A percentile compares a stretch with the other conserved stretches of the same genome.
Conservation (phyloP, 805 yeast genomes). For the Candida ficus region DNA sequence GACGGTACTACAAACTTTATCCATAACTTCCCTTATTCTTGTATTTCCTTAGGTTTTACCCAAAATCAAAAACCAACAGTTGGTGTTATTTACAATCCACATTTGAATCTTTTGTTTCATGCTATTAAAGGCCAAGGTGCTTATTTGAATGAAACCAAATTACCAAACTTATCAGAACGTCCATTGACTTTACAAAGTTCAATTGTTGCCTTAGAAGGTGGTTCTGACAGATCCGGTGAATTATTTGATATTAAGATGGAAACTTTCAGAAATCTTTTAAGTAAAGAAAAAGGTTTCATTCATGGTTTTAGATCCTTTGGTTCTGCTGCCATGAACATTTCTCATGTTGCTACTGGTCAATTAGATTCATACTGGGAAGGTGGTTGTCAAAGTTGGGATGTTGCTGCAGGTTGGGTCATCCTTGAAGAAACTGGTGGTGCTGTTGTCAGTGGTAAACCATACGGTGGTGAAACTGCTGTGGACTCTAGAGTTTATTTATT, state of each 20-base stretch:
- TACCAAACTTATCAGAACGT: constrained; percentile 28
- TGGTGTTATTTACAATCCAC: constrained; percentile 67
- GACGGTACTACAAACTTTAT: constrained; percentile 65
- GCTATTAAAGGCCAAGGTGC: constrained; percentile 56
- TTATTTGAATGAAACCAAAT: constrained; percentile 38
- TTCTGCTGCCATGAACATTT: constrained; percentile 59
- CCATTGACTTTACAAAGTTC: constrained; percentile 45
- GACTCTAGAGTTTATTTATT: constrained; percentile 52
- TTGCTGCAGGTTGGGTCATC: constrained; percentile 64
- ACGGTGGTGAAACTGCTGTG: constrained; percentile 42
- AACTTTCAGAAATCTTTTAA: constrained; percentile 40
- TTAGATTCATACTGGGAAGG: constrained; percentile 66
- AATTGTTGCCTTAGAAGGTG: constrained; percentile 55
- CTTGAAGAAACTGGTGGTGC: constrained; percentile 54
- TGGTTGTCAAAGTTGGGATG: constrained; percentile 68
- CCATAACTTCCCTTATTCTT: constrained; percentile 56
- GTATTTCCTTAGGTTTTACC: constrained; percentile 57
- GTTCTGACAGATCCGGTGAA: constrained; percentile 49
- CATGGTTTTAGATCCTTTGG: constrained; percentile 62
- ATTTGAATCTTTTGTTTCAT: constrained; percentile 44
- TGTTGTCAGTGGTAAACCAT: constrained; percentile 50
- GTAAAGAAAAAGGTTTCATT: constrained; percentile 48
- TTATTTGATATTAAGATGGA: constrained; percentile 45
- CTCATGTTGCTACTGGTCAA: constrained; percentile 53
- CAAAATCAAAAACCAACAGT: constrained; percentile 43